phyloP scores from a whole-genome alignment of 352 stramenopile species.

The Globisporangium emineosum region DNA sequence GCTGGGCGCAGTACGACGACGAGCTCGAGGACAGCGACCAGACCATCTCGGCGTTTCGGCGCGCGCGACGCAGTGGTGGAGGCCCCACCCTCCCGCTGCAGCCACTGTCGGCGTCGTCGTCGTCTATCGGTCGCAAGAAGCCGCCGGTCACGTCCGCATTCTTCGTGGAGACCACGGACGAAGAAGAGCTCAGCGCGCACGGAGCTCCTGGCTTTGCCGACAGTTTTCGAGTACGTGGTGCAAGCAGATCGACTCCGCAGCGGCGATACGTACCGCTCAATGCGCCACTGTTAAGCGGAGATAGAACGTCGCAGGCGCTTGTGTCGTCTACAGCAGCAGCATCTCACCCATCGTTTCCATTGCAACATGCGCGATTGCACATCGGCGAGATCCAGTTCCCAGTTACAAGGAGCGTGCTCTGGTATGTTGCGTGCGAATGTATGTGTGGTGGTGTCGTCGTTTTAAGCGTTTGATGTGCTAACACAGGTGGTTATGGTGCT shows the following conservation, averaged over 20 bases:
- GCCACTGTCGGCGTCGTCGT: not conserved
- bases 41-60: constrained; percentile 35
- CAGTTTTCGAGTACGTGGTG: not conserved
- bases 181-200: constrained; percentile 31
- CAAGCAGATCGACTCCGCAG: not conserved
- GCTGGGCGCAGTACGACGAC: constrained; percentile 53
- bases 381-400: constrained; percentile 69
- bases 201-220: not conserved
- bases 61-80: not conserved
- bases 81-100: not conserved
- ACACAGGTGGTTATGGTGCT: not conserved
- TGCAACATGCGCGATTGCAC: constrained; percentile 28
- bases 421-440: constrained; percentile 24
- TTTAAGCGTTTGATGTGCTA: not conserved
- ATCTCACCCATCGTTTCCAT: not conserved
- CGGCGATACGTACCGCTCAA: not conserved
- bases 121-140: constrained; percentile 11
- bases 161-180: constrained; percentile 73
- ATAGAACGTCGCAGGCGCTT: not conserved
- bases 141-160: constrained; percentile 41
- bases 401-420: constrained; percentile 58
- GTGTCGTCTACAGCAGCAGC: constrained; percentile 13
- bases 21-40: constrained; percentile 68
- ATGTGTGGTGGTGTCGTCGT: not conserved
- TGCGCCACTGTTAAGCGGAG: not conserved